A percentile compares a stretch with the other conserved stretches of the same genome.
phyloP scores from a whole-genome alignment of 2,329 filamentous ascomycete species.

The Colletotrichum incanum region DNA sequence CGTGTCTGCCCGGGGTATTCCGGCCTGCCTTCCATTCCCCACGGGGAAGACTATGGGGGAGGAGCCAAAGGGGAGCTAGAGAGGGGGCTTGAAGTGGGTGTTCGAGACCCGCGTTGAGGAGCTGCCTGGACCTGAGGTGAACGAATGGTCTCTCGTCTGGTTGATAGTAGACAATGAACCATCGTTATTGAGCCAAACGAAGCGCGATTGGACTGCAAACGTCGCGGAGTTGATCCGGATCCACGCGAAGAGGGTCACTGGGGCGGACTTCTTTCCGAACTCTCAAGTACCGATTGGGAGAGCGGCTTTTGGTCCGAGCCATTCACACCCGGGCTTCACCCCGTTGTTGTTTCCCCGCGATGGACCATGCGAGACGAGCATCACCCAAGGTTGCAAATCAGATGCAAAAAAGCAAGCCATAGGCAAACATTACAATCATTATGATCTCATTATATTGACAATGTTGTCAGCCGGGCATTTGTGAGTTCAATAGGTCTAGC shows the following conservation, averaged over 20 bases:
- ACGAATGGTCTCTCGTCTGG: slow-evolving; percentile 4
- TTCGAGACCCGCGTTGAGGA: slow-evolving; percentile 11
- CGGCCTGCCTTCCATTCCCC: background rate
- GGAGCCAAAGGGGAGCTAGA: background rate
- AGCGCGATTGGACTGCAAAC: slow-evolving; percentile 30
- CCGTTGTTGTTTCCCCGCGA: background rate
- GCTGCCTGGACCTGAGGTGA: slow-evolving; percentile 3
- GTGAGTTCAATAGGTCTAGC: slow-evolving; percentile 48
- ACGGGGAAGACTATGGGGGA: background rate
- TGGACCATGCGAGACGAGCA: background rate
- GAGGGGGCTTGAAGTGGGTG: slow-evolving; percentile 5
- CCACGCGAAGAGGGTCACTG: background rate
- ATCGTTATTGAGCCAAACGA: background rate
- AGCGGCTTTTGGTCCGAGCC: slow-evolving; percentile 29
- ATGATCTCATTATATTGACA: slow-evolving; percentile 10
- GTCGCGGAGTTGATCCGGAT: slow-evolving; percentile 5
- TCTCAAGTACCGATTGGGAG: background rate
- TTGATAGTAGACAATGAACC: slow-evolving; percentile 7
- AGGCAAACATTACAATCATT: background rate
- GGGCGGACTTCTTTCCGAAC: slow-evolving; percentile 29
- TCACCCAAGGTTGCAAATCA: slow-evolving; percentile 23
- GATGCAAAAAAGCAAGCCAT: slow-evolving; percentile 4
- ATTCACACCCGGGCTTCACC: slow-evolving; percentile 14
- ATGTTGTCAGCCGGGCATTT: slow-evolving; percentile 47
- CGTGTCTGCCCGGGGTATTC: slow-evolving; percentile 1